Evolutionary conservation across 1,139 yeast species (phyloP).

Genomic region (Hansenula sp.): DNA sequence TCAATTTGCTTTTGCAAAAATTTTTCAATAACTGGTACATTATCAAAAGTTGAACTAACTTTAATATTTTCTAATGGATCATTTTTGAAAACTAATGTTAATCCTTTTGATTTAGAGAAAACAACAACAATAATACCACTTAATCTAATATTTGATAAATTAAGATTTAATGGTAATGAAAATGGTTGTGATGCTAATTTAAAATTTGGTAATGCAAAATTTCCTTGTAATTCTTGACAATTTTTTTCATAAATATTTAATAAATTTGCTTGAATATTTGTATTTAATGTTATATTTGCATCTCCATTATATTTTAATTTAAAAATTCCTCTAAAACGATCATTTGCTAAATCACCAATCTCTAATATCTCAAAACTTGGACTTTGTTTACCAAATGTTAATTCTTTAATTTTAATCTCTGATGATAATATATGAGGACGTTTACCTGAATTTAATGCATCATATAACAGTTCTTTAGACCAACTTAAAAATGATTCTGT

Average conservation of each 20-base stretch:
- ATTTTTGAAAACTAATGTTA: constrained; percentile 81
- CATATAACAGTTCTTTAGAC: constrained; percentile 67
- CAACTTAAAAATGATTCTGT: constrained; percentile 61
- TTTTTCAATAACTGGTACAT: constrained; percentile 76
- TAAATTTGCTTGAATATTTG: constrained; percentile 84
- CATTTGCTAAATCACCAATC: constrained; percentile 79
- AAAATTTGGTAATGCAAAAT: constrained; percentile 63
- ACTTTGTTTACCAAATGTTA: constrained; percentile 73
- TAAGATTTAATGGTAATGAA: constrained; percentile 74
- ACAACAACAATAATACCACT: constrained; percentile 84
- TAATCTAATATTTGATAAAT: constrained; percentile 65
- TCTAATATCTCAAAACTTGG: constrained; percentile 81
- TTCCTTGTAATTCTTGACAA: constrained; percentile 32
- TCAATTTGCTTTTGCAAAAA: constrained; percentile 82
- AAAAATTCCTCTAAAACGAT: constrained; percentile 81
- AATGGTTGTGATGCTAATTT: constrained; percentile 64
- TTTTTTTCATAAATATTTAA: constrained; percentile 61
- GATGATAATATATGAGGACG: constrained; percentile 76
- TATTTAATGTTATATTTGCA: constrained; percentile 72
- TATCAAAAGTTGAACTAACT: constrained; percentile 81
- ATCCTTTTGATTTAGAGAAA: constrained; percentile 75
- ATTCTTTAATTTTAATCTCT: constrained; percentile 64
- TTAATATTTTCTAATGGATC: constrained; percentile 83
- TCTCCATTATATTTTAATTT: constrained; percentile 78
- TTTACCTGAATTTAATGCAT: constrained; percentile 73